phyloP scores from a whole-genome alignment of 2,329 filamentous ascomycete genomes.

The Colletotrichum navitas region DNA sequence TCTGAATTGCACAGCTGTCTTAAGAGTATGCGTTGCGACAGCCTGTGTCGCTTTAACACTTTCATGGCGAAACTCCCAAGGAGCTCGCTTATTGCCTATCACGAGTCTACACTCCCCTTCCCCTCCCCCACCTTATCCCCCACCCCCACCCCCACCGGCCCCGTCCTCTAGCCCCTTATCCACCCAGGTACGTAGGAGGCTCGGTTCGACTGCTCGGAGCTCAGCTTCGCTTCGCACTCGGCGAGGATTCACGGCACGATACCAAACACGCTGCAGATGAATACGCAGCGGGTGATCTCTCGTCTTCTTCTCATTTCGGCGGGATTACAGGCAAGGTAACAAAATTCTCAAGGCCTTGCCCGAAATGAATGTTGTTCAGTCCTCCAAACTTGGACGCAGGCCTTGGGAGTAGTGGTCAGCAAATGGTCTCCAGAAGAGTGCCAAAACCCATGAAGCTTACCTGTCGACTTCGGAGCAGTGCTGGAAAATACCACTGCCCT shows the following conservation, averaged over 20 bases:
- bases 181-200: background rate
- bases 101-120: background rate
- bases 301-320: background rate
- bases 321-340: constrained; percentile 67
- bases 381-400: constrained; percentile 57
- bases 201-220: constrained; percentile 14
- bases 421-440: constrained; percentile 46
- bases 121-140: constrained; percentile 1
- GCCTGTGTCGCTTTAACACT: constrained; percentile 14
- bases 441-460: constrained; percentile 51
- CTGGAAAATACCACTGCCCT: constrained; percentile 69
- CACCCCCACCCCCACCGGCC: constrained; percentile 36
- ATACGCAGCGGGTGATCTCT: too few relatives aligned
- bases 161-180: constrained; percentile 7
- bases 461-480: constrained; percentile 65
- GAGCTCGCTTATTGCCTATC: background rate
- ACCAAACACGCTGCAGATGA: too few relatives aligned
- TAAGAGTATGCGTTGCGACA: background rate
- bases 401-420: constrained; percentile 61
- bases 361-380: constrained; percentile 66
- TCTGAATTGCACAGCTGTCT: background rate
- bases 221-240: background rate
- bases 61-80: background rate
- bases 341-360: constrained; percentile 62
- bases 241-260: constrained; percentile 2